These are phyloP conservation scores for Lathyrus tuberosus DNA, from an alignment of 306 rosid genomes.

Conservation along the genomic window DNA sequence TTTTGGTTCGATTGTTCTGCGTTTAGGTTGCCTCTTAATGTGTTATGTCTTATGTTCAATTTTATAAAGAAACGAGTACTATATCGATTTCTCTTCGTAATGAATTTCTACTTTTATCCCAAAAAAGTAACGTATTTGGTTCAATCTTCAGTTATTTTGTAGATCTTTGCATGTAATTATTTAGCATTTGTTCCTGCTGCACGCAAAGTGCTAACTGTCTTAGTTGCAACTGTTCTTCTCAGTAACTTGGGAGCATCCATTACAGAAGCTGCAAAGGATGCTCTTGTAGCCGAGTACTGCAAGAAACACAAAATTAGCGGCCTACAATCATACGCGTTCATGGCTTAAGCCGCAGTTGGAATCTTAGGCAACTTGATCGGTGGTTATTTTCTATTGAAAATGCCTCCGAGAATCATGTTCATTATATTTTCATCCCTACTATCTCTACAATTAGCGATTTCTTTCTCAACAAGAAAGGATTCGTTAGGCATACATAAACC, in stretches of 20 bases:
- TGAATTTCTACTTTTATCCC: conserved; percentile 8
- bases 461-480: conserved; percentile 62
- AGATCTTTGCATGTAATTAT: conserved; percentile 81
- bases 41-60: conserved; percentile 8
- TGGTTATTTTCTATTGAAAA: conserved; percentile 63
- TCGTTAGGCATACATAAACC: conserved; percentile 61
- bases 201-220: conserved; percentile 57
- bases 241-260: conserved; percentile 91
- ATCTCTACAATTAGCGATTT: conserved; percentile 61
- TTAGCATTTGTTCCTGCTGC: conserved; percentile 65
- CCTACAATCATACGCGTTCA: conserved; percentile 80
- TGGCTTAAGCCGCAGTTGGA: conserved; percentile 90
- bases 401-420: conserved; percentile 70
- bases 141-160: conserved; percentile 71
- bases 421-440: conserved; percentile 56
- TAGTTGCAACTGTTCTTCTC: conserved; percentile 67
- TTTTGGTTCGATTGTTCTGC: not conserved
- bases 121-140: conserved; percentile 33
- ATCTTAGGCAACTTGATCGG: conserved; percentile 84
- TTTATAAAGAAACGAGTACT: not conserved
- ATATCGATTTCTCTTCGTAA: conserved; percentile 5
- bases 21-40: not conserved
- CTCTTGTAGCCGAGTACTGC: conserved; percentile 88
- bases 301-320: conserved; percentile 66
- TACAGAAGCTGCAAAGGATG: conserved; percentile 90